Base-by-base conservation (phyloP, 2,329 filamentous ascomycete species). In the Bipolaris cookei region DNA sequence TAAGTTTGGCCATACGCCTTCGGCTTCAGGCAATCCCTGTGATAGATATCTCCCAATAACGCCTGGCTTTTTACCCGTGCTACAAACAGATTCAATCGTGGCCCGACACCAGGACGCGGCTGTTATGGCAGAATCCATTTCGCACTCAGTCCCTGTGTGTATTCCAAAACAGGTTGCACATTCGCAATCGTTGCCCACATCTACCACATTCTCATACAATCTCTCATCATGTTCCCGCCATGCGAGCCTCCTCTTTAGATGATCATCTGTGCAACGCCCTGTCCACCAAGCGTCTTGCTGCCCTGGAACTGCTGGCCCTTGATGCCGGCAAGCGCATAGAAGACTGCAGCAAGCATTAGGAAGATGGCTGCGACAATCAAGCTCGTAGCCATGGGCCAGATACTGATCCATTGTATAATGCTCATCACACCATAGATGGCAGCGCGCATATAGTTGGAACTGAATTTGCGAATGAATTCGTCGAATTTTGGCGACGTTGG, bases 201-300 rank as follows among this genome's bases (percentile, higher is more conserved):
- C 47, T 30, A 38, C 25, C 50, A 7, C 44, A 13, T 45, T 32
- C 18, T n/a, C 32, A 37, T 37, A 10, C n/a, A 18, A 23, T 30
- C n/a, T n/a, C 21, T 35, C 39, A 21, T 28, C 4, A 10, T 44
- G 30, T 37, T 35, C 21, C 41, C 37, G 14, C 20, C 3, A 32
- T 18, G 45, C n/a, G 25, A 21, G 10, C 20, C 4, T 35, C 21
- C 25, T 4, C 28, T 35, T 63, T 69, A 76, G 65, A 98, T 92
- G 79, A 98, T 97, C 94, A 98, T 97, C 82, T 97, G 93, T 61
- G 92, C 95, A 67, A 97, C 90, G 50, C 94, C 94, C 66, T 91
- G 89, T 51, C 95, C 95, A 65, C 95, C 95, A 51, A 99, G 84
- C 14, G 94, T 98, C 86, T 98, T 98, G 84, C 93, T 97, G 59